Base-by-base conservation (phyloP, 495 filamentous ascomycete genomes). In the Hypoxylon rickii region DNA sequence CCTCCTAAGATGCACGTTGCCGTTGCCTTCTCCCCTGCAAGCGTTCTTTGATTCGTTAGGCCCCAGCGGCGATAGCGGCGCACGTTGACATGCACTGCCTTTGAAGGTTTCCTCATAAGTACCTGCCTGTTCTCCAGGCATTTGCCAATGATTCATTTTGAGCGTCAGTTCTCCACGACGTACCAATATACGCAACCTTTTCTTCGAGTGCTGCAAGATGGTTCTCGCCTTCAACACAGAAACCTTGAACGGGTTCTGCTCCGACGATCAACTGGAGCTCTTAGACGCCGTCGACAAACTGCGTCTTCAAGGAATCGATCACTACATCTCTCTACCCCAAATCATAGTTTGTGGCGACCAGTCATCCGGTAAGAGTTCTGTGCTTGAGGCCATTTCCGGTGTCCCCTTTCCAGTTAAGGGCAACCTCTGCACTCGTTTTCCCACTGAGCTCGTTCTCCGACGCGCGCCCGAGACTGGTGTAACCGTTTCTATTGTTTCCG, bases 281-380 rank as follows among this genome's bases (percentile, higher is more conserved):
- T 64, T 85, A n/a, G 72, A 85, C 62, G 69, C 73, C 5, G 75
- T 86, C 34, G 79, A 82, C 51, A 65, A 67, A 8, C 70, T 84
- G 7, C 74, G 79, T 13, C 69, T 63, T 8, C 64, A 70, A 31
- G 80, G 81, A 2, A 75, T 85, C 33, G 77, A 73, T 47, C 68
- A 73, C 37, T 74, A 81, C 52, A 60, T 86, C 19, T 69, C 73
- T 24, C 69, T 84, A 1, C 82, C 83, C 1, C 79, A 86, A 57
- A 69, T 87, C 12, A 75, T 85, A 19, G 84, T 87, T 3, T 83
- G 79, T 52, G 83, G 83, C 2, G 78, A 85, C 58, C 81, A 85
- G 50, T 83, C 77, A 0, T 71, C 75, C 12, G 83, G 83, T 8
- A 86, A 86, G 53, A 83, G 80, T 61, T 86, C 83, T 0, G 84